These are phyloP conservation scores for Millerozyma miso DNA, from an alignment of 805 yeast species.

Conservation along the genomic window DNA sequence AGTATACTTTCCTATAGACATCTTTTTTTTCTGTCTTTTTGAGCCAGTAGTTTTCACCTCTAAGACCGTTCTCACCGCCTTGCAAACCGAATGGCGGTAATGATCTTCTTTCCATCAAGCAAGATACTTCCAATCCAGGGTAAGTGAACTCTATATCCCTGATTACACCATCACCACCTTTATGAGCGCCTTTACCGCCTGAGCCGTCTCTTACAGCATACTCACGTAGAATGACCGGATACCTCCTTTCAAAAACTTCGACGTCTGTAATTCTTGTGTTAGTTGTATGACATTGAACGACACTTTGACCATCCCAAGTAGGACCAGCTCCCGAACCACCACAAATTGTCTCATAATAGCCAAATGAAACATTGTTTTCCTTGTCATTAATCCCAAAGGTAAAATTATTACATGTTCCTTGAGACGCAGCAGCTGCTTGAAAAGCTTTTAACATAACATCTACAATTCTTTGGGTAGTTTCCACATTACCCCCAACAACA, in stretches of 20 bases:
- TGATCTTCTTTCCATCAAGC: slow-evolving; percentile 75
- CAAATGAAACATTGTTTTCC: slow-evolving; percentile 55
- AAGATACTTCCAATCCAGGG: slow-evolving; percentile 49
- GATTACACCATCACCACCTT: slow-evolving; percentile 77
- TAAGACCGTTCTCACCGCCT: slow-evolving; percentile 68
- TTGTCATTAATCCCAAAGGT: slow-evolving; percentile 76
- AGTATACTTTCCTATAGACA: slow-evolving; percentile 1
- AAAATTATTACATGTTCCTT: slow-evolving; percentile 85
- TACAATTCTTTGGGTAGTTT: slow-evolving; percentile 84
- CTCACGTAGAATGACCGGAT: slow-evolving; percentile 68
- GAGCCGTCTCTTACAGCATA: slow-evolving; percentile 62
- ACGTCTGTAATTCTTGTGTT: slow-evolving; percentile 85
- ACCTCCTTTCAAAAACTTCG: slow-evolving; percentile 76
- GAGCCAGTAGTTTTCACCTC: slow-evolving; percentile 46
- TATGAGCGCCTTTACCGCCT: slow-evolving; percentile 66
- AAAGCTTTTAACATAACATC: slow-evolving; percentile 81
- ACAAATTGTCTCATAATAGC: slow-evolving; percentile 84
- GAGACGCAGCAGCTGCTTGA: slow-evolving; percentile 82
- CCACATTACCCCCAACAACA: slow-evolving; percentile 81
- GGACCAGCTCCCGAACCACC: slow-evolving; percentile 89
- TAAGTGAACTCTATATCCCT: slow-evolving; percentile 68
- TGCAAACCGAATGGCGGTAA: slow-evolving; percentile 74
- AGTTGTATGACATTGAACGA: slow-evolving; percentile 85
- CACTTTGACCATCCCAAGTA: slow-evolving; percentile 74
- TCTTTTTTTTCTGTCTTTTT: slow-evolving; percentile 7